Evolutionary conservation across 441 rosid genomes (phyloP).

Genomic region (Mallotus japonicus): DNA sequence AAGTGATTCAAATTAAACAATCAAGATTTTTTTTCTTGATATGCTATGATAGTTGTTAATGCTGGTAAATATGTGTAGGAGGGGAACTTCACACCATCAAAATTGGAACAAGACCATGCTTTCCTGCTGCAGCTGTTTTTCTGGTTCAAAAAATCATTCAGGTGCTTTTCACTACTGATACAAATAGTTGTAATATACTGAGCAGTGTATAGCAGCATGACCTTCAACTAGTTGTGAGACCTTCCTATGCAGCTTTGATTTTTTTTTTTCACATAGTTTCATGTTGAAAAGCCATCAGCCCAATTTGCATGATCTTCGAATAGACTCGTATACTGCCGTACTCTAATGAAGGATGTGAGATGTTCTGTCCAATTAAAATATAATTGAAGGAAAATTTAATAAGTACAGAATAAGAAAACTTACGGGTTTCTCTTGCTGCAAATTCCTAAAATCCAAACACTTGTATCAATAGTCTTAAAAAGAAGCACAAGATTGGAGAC

Average conservation of each 20-base stretch:
- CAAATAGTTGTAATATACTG: constrained; percentile 9
- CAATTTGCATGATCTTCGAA: no score
- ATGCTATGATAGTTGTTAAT: constrained; percentile 24
- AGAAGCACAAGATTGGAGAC: no score
- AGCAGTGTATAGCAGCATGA: neutral
- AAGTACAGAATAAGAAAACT: no score
- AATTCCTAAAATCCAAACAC: no score
- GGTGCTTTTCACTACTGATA: constrained; percentile 43
- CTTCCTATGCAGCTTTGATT: neutral
- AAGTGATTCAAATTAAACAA: neutral
- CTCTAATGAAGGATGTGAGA: neutral
- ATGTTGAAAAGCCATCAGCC: neutral
- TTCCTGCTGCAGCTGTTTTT: constrained; percentile 90
- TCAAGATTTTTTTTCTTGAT: neutral
- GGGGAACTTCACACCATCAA: constrained; percentile 68
- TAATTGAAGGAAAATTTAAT: no score
- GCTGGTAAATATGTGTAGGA: constrained; percentile 51
- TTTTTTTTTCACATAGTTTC: neutral
- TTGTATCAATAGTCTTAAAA: no score
- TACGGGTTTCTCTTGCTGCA: no score
- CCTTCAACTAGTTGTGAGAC: neutral
- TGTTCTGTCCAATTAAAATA: neutral
- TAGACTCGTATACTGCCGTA: neutral
- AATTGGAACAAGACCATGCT: constrained; percentile 62
- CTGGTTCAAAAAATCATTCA: constrained; percentile 90